Evolutionary conservation across 306 rosid genomes (phyloP).

Genomic region (Pueraria montana): DNA sequence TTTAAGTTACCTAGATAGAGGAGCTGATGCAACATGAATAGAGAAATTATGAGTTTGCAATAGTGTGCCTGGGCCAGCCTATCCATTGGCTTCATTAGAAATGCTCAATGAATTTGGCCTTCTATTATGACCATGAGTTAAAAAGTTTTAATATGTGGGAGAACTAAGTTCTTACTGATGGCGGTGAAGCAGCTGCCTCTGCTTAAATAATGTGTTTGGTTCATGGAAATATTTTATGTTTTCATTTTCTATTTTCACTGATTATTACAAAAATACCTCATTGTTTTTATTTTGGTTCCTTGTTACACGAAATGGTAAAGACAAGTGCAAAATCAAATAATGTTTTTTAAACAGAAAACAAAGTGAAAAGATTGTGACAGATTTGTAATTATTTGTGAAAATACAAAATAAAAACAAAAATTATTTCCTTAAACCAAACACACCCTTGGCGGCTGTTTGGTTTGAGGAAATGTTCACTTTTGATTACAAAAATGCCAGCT

Average conservation of each 20-base stretch:
- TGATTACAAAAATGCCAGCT: neutral
- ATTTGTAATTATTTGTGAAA: conserved; percentile 8
- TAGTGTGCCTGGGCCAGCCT: neutral
- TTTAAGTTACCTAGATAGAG: no score
- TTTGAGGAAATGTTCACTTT: neutral
- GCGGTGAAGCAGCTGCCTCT: conserved; percentile 24
- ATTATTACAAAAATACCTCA: neutral
- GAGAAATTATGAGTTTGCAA: conserved; percentile 25
- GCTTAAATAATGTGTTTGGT: neutral
- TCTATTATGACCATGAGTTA: conserved; percentile 15
- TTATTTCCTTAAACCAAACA: neutral
- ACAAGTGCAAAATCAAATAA: neutral
- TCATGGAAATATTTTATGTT: neutral
- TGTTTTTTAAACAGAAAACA: no score
- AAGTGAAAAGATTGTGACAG: neutral
- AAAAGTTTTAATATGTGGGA: conserved; percentile 1
- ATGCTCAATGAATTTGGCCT: neutral
- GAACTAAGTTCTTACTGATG: conserved; percentile 18
- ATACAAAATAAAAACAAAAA: neutral
- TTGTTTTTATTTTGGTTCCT: neutral
- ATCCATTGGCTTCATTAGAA: conserved; percentile 1
- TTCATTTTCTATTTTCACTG: neutral
- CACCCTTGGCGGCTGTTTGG: neutral
- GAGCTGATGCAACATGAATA: neutral
- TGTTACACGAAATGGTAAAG: neutral